phyloP scores from a whole-genome alignment of 805 yeast genomes.

The Zygoascus ofunaensis region DNA sequence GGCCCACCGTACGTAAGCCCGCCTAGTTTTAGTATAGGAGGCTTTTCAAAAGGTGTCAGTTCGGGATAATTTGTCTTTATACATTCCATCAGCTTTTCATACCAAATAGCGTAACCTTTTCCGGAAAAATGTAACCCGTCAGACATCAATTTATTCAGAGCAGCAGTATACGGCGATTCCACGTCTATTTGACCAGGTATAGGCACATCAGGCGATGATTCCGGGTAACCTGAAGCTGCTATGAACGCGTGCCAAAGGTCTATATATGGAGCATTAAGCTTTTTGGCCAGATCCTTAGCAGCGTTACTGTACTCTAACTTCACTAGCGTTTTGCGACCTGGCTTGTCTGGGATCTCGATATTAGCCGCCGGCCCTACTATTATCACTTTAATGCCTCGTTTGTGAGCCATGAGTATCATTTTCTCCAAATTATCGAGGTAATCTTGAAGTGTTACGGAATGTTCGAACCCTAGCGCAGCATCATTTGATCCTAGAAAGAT shows the following conservation, averaged over 20 bases:
- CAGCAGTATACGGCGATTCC: too few relatives aligned
- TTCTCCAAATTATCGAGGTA: conserved; percentile 40
- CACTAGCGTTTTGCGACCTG: conserved; percentile 37
- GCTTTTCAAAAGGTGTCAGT: conserved; percentile 35
- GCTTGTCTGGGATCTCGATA: conserved; percentile 29
- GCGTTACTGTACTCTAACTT: conserved; percentile 45
- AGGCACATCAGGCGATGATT: too few relatives aligned
- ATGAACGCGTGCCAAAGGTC: conserved; percentile 47
- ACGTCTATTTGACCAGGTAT: too few relatives aligned
- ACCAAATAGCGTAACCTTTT: conserved; percentile 42
- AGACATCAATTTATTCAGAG: conserved; percentile 25
- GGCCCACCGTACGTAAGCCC: too few relatives aligned
- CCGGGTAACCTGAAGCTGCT: conserved; percentile 19
- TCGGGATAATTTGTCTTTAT: conserved; percentile 43
- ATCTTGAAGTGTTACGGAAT: conserved; percentile 43
- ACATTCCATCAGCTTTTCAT: conserved; percentile 32
- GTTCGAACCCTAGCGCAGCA: conserved; percentile 35
- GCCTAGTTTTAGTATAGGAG: too few relatives aligned
- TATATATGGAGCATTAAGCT: conserved; percentile 45
- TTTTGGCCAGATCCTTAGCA: conserved; percentile 37
- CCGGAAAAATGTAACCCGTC: conserved; percentile 58
- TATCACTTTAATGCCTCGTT: conserved; percentile 42
- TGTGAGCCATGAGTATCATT: conserved; percentile 35
- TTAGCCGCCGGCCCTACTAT: conserved; percentile 49
- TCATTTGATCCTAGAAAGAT: conserved; percentile 83